Evolutionary conservation across 2,329 filamentous ascomycete species (phyloP).

Genomic region (Boeremia exigua): DNA sequence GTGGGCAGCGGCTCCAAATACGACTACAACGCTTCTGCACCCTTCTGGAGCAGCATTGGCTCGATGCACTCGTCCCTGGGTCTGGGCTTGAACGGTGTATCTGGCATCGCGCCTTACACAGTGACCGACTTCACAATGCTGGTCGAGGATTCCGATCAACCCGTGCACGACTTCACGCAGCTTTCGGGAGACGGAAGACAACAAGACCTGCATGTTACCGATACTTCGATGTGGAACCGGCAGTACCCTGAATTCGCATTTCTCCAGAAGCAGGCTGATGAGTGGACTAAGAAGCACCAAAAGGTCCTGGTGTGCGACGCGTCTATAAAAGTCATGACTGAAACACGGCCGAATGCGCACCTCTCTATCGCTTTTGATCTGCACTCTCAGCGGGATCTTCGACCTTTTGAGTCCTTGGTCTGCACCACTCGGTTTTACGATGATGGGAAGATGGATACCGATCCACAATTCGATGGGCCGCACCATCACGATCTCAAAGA

Average conservation of each 20-base stretch:
- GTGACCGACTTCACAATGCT: conserved; percentile 50
- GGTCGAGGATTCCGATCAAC: conserved; percentile 44
- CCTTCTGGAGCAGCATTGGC: conserved; percentile 25
- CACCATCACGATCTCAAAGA: conserved; percentile 29
- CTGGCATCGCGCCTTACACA: conserved; percentile 26
- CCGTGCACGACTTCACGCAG: conserved; percentile 50
- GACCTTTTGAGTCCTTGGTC: conserved; percentile 35
- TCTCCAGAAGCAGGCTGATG: conserved; percentile 25
- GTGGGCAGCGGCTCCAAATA: conserved; percentile 30
- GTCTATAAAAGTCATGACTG: conserved; percentile 50
- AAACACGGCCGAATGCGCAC: conserved; percentile 43
- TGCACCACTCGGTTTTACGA: conserved; percentile 47
- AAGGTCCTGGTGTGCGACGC: conserved; percentile 52
- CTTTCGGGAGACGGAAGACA: conserved; percentile 38
- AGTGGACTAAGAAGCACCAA: conserved; percentile 31
- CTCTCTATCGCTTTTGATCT: conserved; percentile 44
- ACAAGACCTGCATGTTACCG: conserved; percentile 39
- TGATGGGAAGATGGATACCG: conserved; percentile 28
- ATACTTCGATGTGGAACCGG: conserved; percentile 40
- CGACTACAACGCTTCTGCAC: conserved; percentile 23
- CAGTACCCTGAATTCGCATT: conserved; percentile 44
- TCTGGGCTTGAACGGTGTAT: conserved; percentile 13
- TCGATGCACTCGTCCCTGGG: conserved; percentile 24
- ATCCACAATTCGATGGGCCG: conserved; percentile 30
- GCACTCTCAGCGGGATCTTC: conserved; percentile 42